Base-by-base conservation (phyloP, 129 eudicot genomes). In the Flaveria bidentis region DNA sequence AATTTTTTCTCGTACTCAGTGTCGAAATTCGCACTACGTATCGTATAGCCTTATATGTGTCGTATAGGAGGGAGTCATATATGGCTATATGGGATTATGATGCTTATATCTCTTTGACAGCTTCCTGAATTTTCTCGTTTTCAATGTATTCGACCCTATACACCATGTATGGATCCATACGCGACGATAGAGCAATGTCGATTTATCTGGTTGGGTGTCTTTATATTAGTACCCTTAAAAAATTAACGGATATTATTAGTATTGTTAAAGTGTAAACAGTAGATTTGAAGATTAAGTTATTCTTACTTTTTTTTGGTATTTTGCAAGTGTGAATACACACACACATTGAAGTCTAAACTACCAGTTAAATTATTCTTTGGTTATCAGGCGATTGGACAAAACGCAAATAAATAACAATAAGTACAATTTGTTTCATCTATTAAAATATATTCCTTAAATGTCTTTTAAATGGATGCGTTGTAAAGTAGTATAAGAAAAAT, bases 301-400 rank as follows among this genome's bases (percentile, higher is more conserved):
- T 30, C 3, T 62, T 5, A 30, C 2, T 7, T 13, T 6, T 13
- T 60, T 30, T 62, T 5, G 8, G n/a, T 14, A 5, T 28, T 61
- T 61, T 61, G 44, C 1, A 30, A 28, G 67, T 62, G 45, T 62
- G 68, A 62, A 62, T 44, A 62, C 45, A 5, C 15, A 62, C 30
- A 13, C 15, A 62, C 30, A 13, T 30, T 62, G 20, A 62, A 62
- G 12, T 22, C 23, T 57, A 22, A 55, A 57, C 22, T 22, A 22
- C 33, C 14, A 10, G 10, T 57, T 57, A 18, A 20, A 57, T 23
- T 57, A 20, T 28, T 62, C 17, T 13, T 0, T 33, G 50, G 75
- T 52, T 20, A 53, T 6, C 20, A 50, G 64, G 20, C 75, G 44
- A 26, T 18, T 36, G 49, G 41, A 71, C 75, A 36, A 30, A 71